These are phyloP conservation scores for Sanguinoderma infundibulare DNA, from an alignment of 1,284 basidiomycete genomes.

Conservation along the genomic window DNA sequence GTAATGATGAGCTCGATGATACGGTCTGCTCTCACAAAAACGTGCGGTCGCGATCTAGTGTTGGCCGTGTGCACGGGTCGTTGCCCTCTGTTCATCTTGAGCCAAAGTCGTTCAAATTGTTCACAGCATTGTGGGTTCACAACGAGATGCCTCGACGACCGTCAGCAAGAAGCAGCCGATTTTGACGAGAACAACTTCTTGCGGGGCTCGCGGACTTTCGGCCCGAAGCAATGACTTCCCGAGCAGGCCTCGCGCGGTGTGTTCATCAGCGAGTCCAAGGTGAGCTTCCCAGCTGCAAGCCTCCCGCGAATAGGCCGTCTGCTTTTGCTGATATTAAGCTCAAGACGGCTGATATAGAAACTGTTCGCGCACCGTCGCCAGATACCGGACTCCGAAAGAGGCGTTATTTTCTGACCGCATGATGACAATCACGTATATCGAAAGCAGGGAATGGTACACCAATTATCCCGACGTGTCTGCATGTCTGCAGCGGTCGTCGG, in stretches of 20 bases:
- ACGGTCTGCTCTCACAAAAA: neutral
- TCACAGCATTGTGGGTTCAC: constrained; percentile 2
- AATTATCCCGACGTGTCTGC: neutral
- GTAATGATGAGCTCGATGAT: neutral
- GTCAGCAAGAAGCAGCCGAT: neutral
- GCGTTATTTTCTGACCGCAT: neutral
- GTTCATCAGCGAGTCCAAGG: neutral
- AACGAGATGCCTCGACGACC: neutral
- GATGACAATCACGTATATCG: neutral
- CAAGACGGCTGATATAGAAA: neutral
- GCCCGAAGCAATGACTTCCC: constrained; percentile 1
- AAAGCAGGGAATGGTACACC: neutral
- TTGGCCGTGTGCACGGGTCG: neutral
- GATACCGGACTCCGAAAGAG: neutral
- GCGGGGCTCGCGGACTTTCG: constrained; percentile 12
- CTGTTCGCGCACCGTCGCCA: neutral
- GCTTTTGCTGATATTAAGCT: neutral
- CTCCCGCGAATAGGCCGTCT: neutral
- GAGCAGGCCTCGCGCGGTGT: neutral
- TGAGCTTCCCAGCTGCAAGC: neutral
- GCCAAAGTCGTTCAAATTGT: neutral
- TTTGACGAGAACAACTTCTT: neutral
- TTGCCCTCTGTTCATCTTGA: neutral
- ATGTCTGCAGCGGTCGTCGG: neutral
- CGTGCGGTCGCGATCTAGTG: neutral